Evolutionary conservation across 1,284 basidiomycete species (phyloP), one percentile per base, ranked within the genome.

Genomic region (Malassezia obtusa): DNA sequence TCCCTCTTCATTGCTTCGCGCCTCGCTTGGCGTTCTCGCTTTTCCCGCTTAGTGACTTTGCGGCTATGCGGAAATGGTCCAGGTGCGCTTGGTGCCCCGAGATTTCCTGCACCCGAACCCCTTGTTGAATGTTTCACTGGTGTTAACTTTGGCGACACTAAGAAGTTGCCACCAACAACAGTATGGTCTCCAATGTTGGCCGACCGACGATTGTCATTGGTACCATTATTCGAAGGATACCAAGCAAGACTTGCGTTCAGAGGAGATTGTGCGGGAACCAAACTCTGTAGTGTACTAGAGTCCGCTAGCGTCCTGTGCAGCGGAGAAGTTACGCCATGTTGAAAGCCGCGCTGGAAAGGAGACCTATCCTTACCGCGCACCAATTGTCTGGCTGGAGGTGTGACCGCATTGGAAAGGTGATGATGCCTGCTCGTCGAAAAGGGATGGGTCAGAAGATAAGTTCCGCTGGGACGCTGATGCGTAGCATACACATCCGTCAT

Each of bases 391-490:
- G 43, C 17, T 6, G 30, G 28, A 4, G 43, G 21, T 9, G 17
- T 12, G 11, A 32, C 32, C 12, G 43, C 17, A 21, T 35, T 45
- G 10, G 43, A 33, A 3, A 33, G 21, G 30, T 21, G 22, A n/a
- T 45, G 43, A 9, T 15, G 9, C 17, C 22, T 11, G n/a, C 21
- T 33, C 21, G 25, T 28, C 7, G n/a, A 28, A 26, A 47, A 37
- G 7, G 53, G 33, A 30, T 56, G 60, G 0, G 62, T 68, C 12
- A 71, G 59, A 45, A 69, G 50, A 45, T 62, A 68, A 6, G 65
- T 62, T 21, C 64, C 59, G 2, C 62, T 30, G 10, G 62, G 61
- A 32, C 63, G 62, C 24, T 62, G 61, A 24, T 53, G 56, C 17
- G 49, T 31, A 26, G 41, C 10, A 31, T 35, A 52, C n/a, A 43